Base-by-base conservation (phyloP, 495 filamentous ascomycete genomes). In the Penicillium mononematosum region DNA sequence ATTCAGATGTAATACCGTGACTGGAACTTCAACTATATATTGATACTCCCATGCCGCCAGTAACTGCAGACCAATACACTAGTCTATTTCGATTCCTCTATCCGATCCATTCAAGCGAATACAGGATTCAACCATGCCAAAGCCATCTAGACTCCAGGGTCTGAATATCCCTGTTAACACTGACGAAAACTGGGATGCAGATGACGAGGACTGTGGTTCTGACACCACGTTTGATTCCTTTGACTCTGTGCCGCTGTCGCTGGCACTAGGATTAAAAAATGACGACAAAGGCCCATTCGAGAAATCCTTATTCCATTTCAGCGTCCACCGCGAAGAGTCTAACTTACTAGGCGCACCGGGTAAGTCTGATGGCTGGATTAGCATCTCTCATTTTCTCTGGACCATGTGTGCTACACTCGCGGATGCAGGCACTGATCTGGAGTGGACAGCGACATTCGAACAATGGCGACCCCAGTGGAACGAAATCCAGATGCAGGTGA, bases 311-410 rank as follows among this genome's bases (percentile, higher is more conserved):
- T 55, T 55, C 9, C 14, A 27, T 16, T 55, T 55, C 16, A 36
- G 11, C 1, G 22, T 55, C 22, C n/a, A 11, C 14, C 53, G 53
- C 8, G 53, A 47, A 8, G 14, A 17, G 10, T 11, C 5, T 0
- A 24, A 8, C n/a, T 6, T 39, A 1, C 8, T 16, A 11, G 29
- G 22, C 1, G 22, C n/a, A 14, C 19, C 16, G 1, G 53, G 44
- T 19, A 29, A 55, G 32, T 45, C 44, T 20, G 34, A 46, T 36
- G 43, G 44, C 14, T 55, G 53, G 53, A 45, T 22, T 22, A 39
- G 29, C 31, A 10, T 6, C 4, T 55, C 53, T n/a, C 45, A 55
- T 24, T 45, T 55, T 11, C 31, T 55, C 4, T 55, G 53, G 53
- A 16, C 34, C 7, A 47, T 55, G 53, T 46, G 53, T 4, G 53